These are phyloP conservation scores for Rhynchosporium graminicola DNA, from an alignment of 2,329 filamentous ascomycete genomes.

Conservation along the genomic window DNA sequence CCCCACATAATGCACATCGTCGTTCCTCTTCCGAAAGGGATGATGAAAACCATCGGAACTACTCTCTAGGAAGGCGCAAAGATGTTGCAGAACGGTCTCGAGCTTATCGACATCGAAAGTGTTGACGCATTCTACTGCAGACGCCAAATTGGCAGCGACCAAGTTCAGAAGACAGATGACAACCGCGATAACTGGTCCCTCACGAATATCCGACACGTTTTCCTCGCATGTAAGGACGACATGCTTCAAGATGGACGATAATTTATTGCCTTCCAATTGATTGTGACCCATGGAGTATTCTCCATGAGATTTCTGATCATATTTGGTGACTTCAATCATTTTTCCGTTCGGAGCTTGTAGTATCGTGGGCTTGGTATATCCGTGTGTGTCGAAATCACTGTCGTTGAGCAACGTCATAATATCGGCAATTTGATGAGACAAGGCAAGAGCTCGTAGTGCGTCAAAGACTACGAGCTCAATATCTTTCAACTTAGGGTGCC, in stretches of 20 bases:
- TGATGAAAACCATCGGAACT: neutral
- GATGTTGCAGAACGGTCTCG: neutral
- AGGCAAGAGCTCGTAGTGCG: neutral
- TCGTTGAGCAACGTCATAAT: neutral
- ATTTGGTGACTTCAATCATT: neutral
- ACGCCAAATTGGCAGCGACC: neutral
- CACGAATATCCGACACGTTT: neutral
- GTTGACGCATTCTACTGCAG: neutral
- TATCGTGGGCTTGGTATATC: neutral
- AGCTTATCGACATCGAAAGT: neutral
- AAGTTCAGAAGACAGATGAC: neutral
- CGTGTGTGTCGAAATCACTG: neutral
- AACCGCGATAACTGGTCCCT: neutral
- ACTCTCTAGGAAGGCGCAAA: neutral
- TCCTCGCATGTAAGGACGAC: neutral
- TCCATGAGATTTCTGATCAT: neutral
- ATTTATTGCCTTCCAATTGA: neutral
- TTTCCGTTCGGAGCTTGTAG: neutral
- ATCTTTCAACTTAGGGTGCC: neutral
- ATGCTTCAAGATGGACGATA: neutral
- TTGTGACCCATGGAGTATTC: neutral
- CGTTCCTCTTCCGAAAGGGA: neutral
- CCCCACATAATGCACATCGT: neutral
- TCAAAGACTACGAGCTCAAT: neutral
- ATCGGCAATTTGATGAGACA: neutral